Evolutionary conservation across 441 rosid species (phyloP), one percentile per base, ranked within the genome.

Genomic region (Populus hybrid): DNA sequence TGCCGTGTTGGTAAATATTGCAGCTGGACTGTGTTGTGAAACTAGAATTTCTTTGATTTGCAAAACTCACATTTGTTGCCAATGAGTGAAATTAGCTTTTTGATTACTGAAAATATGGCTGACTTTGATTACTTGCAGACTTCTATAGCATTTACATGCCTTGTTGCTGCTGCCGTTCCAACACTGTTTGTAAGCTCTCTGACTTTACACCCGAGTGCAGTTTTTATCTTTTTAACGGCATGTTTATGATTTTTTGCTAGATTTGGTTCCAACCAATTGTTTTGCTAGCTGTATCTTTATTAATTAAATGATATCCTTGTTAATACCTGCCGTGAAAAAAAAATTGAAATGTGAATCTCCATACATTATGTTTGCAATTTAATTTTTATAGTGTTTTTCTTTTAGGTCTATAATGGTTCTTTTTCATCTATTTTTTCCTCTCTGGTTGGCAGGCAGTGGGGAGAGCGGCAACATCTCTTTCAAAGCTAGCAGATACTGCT

Each of bases 401-500:
- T 14, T 50, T 50, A 20, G 14, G 21, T 16, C 56, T 42, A 74
- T 67, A 56, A 6, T 12, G 29, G 53, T 72, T 23, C 14, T 18
- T 63, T 33, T 68, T 68, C 74, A 18, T 74, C 38, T 82, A 38
- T 73, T 75, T 7, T 69, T 80, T 35, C 29, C 69, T 5, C 18
- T 56, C 28, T 77, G 67, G 72, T 74, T 35, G 81, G 45, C 65
- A 94, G 99, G 92, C 98, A 42, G 85, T 94, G 90, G 87, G 90
- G 14, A 92, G 90, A 88, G 98, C 97, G 56, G 99, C 99, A 73
- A 86, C 82, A 80, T 92, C 99, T 74, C 92, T 94, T 70, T 83
- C 98, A 20, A 94, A 92, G 87, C 84, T 96, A 74, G 98, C 98
- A 5, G 98, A 93, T 80, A 85, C 92, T 20, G 97, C 98, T 71